Evolutionary conservation across 306 rosid species (phyloP), one percentile per base, ranked within the genome.

Genomic region (Pyrus bretschneideri): DNA sequence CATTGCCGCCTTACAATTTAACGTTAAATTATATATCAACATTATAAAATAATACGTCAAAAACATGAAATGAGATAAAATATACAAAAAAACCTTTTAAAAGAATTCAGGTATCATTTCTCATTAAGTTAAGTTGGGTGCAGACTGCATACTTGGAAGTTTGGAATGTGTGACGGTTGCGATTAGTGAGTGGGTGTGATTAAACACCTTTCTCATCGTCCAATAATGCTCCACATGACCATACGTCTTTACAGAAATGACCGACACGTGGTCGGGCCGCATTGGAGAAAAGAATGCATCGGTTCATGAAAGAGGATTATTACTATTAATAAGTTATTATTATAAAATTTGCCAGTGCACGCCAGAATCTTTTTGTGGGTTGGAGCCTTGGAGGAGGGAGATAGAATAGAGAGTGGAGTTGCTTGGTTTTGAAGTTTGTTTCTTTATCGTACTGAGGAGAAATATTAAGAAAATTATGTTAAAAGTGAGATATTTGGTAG

Each of bases 221-320:
- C 93, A 89, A 86, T 84, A 81, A 88, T 85, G 87, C 69, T 82
- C 86, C 92, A 83, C 93, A 89, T 85, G 90, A 65, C 86, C 78
- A 85, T 88, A 84, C 85, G 81, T 62, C 93, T 87, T 87, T 87
- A 79, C 85, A 87, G 74, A 54, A 73, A 1, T 19, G 72, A 35
- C 40, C 46, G 85, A 87, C 92, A 84, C 87, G 90, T 93, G 93
- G 68, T 61, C 0, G 2, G 19, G 22, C 46, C 10, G 23, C 75
- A 55, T 84, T 78, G 84, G 86, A 74, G 17, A 38, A 35, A 65
- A 70, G 13, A 72, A 58, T 5, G 58, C 91, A 82, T 86, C 79
- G 86, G 62, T 86, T 81, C 83, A 9, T 82, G 91, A 85, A 18
- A 69, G 55, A 65, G 75, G 62, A 67, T 51, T 51, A 21, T 33